These are phyloP conservation scores for Meyerozyma sp. DNA, from an alignment of 1,139 yeast genomes.

Conservation along the genomic window DNA sequence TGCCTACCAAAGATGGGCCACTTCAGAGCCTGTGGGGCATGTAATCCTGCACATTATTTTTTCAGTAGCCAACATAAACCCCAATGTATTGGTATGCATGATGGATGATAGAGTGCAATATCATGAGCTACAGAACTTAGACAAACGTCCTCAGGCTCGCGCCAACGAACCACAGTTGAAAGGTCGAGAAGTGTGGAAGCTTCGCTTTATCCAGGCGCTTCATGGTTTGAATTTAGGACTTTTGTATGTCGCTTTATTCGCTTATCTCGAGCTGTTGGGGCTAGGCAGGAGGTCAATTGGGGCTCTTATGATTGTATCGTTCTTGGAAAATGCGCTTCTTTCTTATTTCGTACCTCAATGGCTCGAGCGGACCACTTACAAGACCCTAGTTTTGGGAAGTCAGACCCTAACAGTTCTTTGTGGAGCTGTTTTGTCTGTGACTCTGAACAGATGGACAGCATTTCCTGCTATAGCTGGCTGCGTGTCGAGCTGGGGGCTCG, in stretches of 20 bases:
- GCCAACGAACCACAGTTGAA: too few species aligned
- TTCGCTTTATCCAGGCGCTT: background rate
- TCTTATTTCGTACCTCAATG: background rate
- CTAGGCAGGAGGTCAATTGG: background rate
- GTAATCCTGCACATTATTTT: slow-evolving; percentile 4
- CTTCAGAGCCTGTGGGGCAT: slow-evolving; percentile 40
- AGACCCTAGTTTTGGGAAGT: background rate
- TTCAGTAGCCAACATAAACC: background rate
- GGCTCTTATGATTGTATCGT: background rate
- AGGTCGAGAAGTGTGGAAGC: background rate
- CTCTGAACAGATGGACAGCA: background rate
- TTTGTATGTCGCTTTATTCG: background rate
- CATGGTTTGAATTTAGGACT: background rate
- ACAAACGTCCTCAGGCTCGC: too few species aligned
- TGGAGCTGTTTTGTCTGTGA: background rate
- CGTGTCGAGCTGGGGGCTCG: background rate
- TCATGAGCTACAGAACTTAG: too few species aligned
- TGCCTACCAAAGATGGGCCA: slow-evolving; percentile 64
- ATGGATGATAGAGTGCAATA: too few species aligned
- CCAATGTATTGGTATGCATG: too few species aligned
- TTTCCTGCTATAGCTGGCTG: background rate
- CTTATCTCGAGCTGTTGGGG: background rate
- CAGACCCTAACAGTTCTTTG: background rate
- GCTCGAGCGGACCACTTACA: background rate
- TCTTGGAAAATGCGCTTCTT: background rate